Evolutionary conservation across 2,329 filamentous ascomycete genomes (phyloP).

Genomic region (Metarhizium brunneum): DNA sequence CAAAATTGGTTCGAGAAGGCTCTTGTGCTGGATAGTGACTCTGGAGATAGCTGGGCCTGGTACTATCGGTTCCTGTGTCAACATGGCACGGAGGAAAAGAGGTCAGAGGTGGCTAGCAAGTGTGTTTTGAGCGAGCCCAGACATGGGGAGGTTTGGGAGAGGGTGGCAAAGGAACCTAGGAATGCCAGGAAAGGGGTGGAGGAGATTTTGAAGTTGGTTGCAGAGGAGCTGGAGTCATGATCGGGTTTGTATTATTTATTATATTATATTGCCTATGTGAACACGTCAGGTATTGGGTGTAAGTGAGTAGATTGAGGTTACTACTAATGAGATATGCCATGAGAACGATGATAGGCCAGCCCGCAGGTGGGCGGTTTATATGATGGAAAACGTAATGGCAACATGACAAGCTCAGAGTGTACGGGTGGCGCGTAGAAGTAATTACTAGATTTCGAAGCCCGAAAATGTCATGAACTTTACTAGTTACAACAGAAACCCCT

Average conservation of each 20-base stretch:
- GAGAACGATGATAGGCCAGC: too few relatives aligned
- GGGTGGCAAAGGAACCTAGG: slow-evolving; percentile 72
- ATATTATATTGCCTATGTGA: not conserved
- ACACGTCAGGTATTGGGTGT: not conserved
- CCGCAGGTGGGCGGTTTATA: too few relatives aligned
- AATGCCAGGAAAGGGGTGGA: slow-evolving; percentile 69
- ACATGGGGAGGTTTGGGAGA: slow-evolving; percentile 89
- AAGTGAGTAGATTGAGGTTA: not conserved
- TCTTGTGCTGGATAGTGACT: slow-evolving; percentile 74
- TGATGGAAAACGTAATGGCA: not conserved
- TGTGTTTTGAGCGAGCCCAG: slow-evolving; percentile 76
- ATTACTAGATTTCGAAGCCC: not conserved
- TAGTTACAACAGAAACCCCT: not conserved
- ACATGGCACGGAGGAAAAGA: slow-evolving; percentile 92
- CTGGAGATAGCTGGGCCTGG: slow-evolving; percentile 95
- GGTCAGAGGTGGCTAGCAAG: slow-evolving; percentile 72
- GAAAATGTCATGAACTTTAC: not conserved
- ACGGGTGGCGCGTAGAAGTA: not conserved
- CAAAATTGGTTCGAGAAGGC: slow-evolving; percentile 98
- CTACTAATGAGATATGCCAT: not conserved
- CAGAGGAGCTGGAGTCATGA: slow-evolving; percentile 32
- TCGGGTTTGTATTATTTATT: not conserved
- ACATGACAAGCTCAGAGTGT: not conserved
- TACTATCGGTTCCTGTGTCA: slow-evolving; percentile 89
- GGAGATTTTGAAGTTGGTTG: slow-evolving; percentile 75